A percentile compares a stretch with the other conserved stretches of the same genome.
These are phyloP conservation scores for Acacia crassicarpa DNA, from an alignment of 306 rosid genomes.

Conservation along the genomic window DNA sequence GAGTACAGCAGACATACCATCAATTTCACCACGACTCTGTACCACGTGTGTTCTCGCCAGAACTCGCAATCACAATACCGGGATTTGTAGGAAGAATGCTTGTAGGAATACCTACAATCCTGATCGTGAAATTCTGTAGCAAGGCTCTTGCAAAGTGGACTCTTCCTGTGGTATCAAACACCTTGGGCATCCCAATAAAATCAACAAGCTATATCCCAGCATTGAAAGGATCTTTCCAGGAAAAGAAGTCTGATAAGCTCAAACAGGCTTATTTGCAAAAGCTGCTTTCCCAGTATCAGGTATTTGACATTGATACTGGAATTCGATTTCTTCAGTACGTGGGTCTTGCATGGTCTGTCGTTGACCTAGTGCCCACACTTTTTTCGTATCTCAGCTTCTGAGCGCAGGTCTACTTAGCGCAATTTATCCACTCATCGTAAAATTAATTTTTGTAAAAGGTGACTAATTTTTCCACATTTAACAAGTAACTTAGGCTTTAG, in stretches of 20 bases:
- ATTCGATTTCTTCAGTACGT: slow-evolving; percentile 86
- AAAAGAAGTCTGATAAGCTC: slow-evolving; percentile 45
- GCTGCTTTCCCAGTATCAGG: slow-evolving; percentile 49
- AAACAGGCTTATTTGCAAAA: slow-evolving; percentile 58
- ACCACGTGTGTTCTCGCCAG: slow-evolving; percentile 64
- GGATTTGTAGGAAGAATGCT: slow-evolving; percentile 72
- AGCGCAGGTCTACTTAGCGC: slow-evolving; percentile 3
- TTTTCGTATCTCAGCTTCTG: slow-evolving; percentile 63
- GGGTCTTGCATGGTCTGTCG: slow-evolving; percentile 95
- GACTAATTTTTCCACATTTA: background rate
- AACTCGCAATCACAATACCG: slow-evolving; percentile 44
- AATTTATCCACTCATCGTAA: background rate
- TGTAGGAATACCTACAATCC: slow-evolving; percentile 83
- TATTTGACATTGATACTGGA: slow-evolving; percentile 86
- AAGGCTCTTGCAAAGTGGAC: slow-evolving; percentile 91
- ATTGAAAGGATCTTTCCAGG: slow-evolving; percentile 42
- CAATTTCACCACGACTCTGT: slow-evolving; percentile 85
- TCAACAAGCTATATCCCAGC: slow-evolving; percentile 75
- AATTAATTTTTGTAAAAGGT: slow-evolving; percentile 19
- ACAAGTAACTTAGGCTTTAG: background rate
- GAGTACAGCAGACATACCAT: slow-evolving; percentile 89
- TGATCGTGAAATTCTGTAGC: slow-evolving; percentile 83
- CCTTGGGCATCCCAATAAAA: slow-evolving; percentile 78
- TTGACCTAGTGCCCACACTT: slow-evolving; percentile 84
- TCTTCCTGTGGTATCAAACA: slow-evolving; percentile 74